Percentiles rank a stretch among this genome's conserved stretches.
Conservation (phyloP, 2,329 filamentous ascomycete species). For the Colletotrichum brevisporum region DNA sequence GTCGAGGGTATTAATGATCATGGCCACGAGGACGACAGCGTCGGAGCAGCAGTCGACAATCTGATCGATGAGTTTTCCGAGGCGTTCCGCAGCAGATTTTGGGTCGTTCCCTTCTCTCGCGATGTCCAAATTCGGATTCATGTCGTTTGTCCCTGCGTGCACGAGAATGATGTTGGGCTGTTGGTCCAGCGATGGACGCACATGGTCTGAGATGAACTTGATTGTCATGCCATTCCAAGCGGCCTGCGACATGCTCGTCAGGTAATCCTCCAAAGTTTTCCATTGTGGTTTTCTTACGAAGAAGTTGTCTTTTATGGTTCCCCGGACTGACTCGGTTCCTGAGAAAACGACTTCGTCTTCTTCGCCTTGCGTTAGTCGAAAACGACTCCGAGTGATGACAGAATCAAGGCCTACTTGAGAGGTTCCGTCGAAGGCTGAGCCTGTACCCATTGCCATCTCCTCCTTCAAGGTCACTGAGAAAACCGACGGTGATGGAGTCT, state of each 20-base stretch:
- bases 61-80: conserved; percentile 51
- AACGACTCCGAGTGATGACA: conserved; percentile 1
- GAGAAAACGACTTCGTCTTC: conserved; percentile 49
- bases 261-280: too few species aligned
- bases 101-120: conserved; percentile 52
- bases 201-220: conserved; percentile 51
- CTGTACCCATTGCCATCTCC: conserved; percentile 56
- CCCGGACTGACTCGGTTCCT: conserved; percentile 45
- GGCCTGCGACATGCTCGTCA: conserved; percentile 42
- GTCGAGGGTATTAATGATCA: conserved; percentile 51
- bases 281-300: conserved; percentile 46
- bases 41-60: conserved; percentile 49
- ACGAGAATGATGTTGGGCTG: conserved; percentile 53
- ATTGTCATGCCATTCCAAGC: conserved; percentile 56
- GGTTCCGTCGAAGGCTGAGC: conserved; percentile 46
- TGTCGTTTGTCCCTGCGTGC: conserved; percentile 56
- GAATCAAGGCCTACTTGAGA: conserved; percentile 44
- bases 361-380: background rate
- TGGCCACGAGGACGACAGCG: conserved; percentile 51
- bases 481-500: conserved; percentile 55
- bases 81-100: conserved; percentile 44
- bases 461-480: conserved; percentile 37
- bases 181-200: conserved; percentile 49
- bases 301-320: conserved; percentile 50
- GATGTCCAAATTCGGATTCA: conserved; percentile 47